phyloP scores from a whole-genome alignment of 352 stramenopile species.

The Aphanomyces invadans region DNA sequence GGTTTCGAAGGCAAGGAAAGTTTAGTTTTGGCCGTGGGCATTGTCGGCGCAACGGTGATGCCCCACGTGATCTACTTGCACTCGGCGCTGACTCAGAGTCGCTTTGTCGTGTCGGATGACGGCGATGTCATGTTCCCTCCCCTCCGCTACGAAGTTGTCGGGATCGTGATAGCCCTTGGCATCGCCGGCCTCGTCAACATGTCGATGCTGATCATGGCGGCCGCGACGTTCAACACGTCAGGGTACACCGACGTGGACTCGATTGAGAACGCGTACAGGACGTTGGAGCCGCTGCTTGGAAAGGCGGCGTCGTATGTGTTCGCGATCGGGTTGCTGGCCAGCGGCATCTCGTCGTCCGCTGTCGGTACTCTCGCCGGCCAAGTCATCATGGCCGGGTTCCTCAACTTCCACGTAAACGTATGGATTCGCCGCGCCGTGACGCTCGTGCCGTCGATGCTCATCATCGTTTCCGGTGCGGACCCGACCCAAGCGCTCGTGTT shows the following conservation, averaged over 20 bases:
- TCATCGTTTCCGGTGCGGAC: slow-evolving; percentile 21
- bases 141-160: slow-evolving; percentile 21
- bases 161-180: slow-evolving; percentile 26
- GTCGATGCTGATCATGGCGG: slow-evolving; percentile 33
- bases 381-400: slow-evolving; percentile 34
- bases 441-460: slow-evolving; percentile 16
- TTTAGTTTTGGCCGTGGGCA: slow-evolving; percentile 27
- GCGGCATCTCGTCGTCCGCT: slow-evolving; percentile 27
- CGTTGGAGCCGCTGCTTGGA: slow-evolving; percentile 26
- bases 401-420: slow-evolving; percentile 23
- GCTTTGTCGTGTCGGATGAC: slow-evolving; percentile 11
- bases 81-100: slow-evolving; percentile 26
- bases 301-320: slow-evolving; percentile 29
- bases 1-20: slow-evolving; percentile 12
- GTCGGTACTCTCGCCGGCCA: slow-evolving; percentile 31
- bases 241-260: slow-evolving; percentile 11
- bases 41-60: slow-evolving; percentile 34
- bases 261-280: slow-evolving; percentile 28
- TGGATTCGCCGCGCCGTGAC: slow-evolving; percentile 29
- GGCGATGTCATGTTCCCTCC: slow-evolving; percentile 15
- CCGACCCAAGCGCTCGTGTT: slow-evolving; percentile 22
- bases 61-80: slow-evolving; percentile 33
- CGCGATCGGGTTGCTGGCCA: slow-evolving; percentile 27
- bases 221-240: slow-evolving; percentile 28
- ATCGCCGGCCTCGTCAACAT: slow-evolving; percentile 32